These are phyloP conservation scores for Thamnidium elegans DNA, from an alignment of 192 early-diverging fungal genomes.

Conservation along the genomic window DNA sequence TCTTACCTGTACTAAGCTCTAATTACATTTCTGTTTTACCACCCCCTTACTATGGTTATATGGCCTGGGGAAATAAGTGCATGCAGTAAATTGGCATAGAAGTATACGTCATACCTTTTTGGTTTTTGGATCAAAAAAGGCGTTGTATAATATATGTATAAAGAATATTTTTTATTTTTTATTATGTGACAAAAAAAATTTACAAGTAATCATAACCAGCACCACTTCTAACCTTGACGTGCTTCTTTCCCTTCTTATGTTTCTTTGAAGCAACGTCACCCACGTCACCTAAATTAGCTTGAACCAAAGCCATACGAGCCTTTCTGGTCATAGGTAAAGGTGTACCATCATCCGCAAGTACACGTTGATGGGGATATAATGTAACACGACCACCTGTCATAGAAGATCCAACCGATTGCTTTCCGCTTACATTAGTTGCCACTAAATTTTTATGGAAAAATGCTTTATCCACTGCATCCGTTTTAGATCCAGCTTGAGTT, in stretches of 20 bases:
- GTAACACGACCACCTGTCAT: slow-evolving; percentile 52
- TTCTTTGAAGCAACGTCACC: slow-evolving; percentile 47
- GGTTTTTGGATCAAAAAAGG: too few species aligned
- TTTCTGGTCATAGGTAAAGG: slow-evolving; percentile 34
- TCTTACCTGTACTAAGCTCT: too few species aligned
- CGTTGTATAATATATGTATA: too few species aligned
- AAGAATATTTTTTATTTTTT: slow-evolving; percentile 9
- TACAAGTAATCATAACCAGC: slow-evolving; percentile 49
- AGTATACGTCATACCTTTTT: too few species aligned
- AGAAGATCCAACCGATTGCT: slow-evolving; percentile 23
- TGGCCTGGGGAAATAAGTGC: too few species aligned
- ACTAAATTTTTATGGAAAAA: slow-evolving; percentile 44
- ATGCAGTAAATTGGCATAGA: too few species aligned
- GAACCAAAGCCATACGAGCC: slow-evolving; percentile 26
- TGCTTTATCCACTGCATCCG: slow-evolving; percentile 50
- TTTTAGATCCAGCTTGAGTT: slow-evolving; percentile 39
- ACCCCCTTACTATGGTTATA: too few species aligned
- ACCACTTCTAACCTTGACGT: slow-evolving; percentile 70
- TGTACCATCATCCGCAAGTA: slow-evolving; percentile 45
- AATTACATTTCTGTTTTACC: too few species aligned
- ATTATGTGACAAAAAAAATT: neutral
- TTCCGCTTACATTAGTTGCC: slow-evolving; percentile 37
- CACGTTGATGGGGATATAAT: slow-evolving; percentile 59
- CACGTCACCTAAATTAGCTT: slow-evolving; percentile 25
- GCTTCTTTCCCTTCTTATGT: slow-evolving; percentile 77